phyloP scores from a whole-genome alignment of 768 basidiomycete genomes.

The Lentinula boryana region DNA sequence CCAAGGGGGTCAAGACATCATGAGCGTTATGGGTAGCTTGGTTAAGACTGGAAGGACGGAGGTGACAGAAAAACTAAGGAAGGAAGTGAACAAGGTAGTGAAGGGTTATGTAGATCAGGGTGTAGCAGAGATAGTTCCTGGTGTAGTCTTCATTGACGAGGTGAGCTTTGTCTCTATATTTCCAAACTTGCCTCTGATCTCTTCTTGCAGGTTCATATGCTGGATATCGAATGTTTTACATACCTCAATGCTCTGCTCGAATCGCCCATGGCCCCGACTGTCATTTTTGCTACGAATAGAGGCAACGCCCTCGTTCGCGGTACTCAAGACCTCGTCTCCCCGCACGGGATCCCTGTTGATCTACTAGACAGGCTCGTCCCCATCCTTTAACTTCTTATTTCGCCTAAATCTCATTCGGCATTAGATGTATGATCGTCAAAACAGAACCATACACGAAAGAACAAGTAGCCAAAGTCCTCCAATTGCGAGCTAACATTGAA shows the following conservation, averaged over 20 bases:
- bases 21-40: constrained; percentile 92
- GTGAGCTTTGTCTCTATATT: constrained; percentile 34
- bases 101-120: constrained; percentile 98
- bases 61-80: constrained; percentile 91
- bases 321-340: constrained; percentile 84
- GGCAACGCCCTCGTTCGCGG: constrained; percentile 91
- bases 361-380: constrained; percentile 75
- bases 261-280: constrained; percentile 95
- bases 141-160: constrained; percentile 98
- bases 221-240: constrained; percentile 99
- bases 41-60: constrained; percentile 93
- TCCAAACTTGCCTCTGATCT: neutral
- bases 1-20: constrained; percentile 96
- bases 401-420: neutral
- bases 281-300: constrained; percentile 94
- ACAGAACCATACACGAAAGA: constrained; percentile 79
- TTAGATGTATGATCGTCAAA: constrained; percentile 90
- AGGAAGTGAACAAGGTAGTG: constrained; percentile 97
- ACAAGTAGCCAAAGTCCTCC: constrained; percentile 82
- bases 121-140: constrained; percentile 95
- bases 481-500: constrained; percentile 82
- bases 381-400: constrained; percentile 1
- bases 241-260: constrained; percentile 95
- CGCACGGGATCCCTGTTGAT: constrained; percentile 93
- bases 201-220: constrained; percentile 84